These are phyloP conservation scores for Quercus cerris DNA, from an alignment of 306 rosid species.

Conservation along the genomic window DNA sequence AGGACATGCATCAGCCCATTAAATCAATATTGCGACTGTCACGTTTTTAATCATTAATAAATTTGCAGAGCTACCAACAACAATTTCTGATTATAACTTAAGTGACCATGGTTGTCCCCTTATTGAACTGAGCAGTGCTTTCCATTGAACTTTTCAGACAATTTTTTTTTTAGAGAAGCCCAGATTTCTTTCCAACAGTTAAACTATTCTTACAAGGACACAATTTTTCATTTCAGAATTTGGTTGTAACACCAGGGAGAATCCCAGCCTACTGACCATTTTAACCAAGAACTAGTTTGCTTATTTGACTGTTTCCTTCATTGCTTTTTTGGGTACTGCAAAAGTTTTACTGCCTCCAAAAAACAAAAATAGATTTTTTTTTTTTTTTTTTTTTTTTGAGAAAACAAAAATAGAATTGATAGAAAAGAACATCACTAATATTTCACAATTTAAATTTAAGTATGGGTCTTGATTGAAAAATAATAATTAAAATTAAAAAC, in stretches of 20 bases:
- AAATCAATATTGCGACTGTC: background rate
- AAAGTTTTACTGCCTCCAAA: background rate
- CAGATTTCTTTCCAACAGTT: background rate
- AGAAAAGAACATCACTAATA: background rate
- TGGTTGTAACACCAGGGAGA: background rate
- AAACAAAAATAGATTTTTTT: background rate
- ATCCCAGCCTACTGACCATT: background rate
- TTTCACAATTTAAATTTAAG: background rate
- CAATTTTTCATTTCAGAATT: background rate
- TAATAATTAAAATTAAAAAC: background rate
- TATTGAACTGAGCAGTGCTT: background rate
- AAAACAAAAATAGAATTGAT: background rate
- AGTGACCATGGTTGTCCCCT: background rate
- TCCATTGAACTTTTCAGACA: background rate
- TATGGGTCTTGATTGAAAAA: background rate
- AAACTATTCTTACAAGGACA: background rate
- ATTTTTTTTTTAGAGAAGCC: background rate
- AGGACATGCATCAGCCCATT: background rate
- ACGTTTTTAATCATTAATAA: background rate
- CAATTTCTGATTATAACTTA: background rate
- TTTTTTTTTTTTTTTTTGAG: no score
- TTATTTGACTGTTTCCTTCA: background rate
- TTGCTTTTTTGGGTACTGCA: no score
- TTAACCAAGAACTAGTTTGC: background rate
- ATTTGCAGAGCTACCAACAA: background rate